A percentile compares a stretch with the other conserved stretches of the same genome.
phyloP scores from a whole-genome alignment of 139 green algal species.

The Deuterostichococcus epilithicus region DNA sequence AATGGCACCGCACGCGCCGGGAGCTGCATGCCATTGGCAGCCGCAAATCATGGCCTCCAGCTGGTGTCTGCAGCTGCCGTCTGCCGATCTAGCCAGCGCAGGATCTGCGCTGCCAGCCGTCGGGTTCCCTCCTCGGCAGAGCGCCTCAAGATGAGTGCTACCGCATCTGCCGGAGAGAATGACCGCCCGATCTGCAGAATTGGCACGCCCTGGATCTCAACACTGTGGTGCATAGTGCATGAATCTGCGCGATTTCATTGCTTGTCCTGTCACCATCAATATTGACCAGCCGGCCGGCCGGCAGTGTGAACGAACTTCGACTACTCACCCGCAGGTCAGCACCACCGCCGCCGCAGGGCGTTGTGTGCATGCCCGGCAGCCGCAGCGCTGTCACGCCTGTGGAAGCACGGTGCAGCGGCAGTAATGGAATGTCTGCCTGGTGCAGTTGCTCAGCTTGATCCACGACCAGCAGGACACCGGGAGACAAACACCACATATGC shows the following conservation, averaged over 20 bases:
- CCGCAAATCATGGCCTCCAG: too few species aligned
- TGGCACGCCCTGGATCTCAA: not conserved
- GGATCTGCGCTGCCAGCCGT: slow-evolving; percentile 13
- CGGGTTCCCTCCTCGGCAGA: slow-evolving; percentile 20
- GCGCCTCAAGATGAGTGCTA: slow-evolving; percentile 10
- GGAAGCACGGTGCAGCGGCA: not conserved
- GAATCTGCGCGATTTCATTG: not conserved
- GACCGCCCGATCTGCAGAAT: slow-evolving; percentile 8
- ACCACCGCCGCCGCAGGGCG: slow-evolving; percentile 34
- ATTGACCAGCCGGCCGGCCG: too few species aligned
- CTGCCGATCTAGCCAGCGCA: slow-evolving; percentile 20
- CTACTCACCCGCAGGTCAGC: too few species aligned
- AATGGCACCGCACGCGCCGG: too few species aligned
- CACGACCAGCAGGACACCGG: not conserved
- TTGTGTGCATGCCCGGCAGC: slow-evolving; percentile 48
- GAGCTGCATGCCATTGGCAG: too few species aligned
- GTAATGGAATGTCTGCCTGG: not conserved
- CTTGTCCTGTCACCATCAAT: too few species aligned
- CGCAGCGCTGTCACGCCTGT: slow-evolving; percentile 8
- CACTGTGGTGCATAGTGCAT: not conserved
- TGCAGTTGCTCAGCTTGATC: not conserved
- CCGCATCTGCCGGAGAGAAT: slow-evolving; percentile 18
- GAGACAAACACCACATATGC: not conserved
- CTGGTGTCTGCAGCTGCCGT: too few species aligned
- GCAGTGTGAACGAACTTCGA: too few species aligned